phyloP scores from a whole-genome alignment of 352 stramenopile species.

The Pythium coloratum region DNA sequence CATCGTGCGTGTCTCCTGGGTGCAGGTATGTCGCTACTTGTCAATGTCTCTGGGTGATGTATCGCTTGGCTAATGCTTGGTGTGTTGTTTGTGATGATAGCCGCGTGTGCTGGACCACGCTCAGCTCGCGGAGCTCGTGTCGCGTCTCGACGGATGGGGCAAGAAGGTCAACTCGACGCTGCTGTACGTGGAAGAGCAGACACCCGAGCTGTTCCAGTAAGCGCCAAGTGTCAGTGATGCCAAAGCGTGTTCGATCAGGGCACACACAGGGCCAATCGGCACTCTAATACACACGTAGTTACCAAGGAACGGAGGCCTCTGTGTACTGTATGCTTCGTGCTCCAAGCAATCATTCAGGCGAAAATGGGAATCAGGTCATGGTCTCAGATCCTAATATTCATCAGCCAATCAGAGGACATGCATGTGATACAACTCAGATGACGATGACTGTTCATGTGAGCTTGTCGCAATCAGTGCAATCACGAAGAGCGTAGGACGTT shows the following conservation, averaged over 20 bases:
- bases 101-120: slow-evolving; percentile 80
- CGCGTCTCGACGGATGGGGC: slow-evolving; percentile 69
- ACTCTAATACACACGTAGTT: neutral
- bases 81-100: slow-evolving; percentile 24
- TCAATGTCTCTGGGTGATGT: too few species aligned
- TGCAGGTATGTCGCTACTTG: slow-evolving; percentile 60
- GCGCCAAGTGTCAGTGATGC: neutral
- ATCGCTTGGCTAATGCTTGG: neutral
- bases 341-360: too few species aligned
- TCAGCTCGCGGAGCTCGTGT: slow-evolving; percentile 75
- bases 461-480: neutral
- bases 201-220: slow-evolving; percentile 86
- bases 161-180: slow-evolving; percentile 86
- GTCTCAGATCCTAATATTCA: neutral
- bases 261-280: neutral
- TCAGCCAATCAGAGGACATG: neutral
- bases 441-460: neutral
- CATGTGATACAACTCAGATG: neutral
- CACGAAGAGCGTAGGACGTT: neutral
- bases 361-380: neutral
- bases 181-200: slow-evolving; percentile 86
- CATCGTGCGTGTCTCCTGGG: slow-evolving; percentile 95
- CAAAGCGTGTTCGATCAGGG: neutral
- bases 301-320: too few species aligned
- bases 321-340: too few species aligned